These are phyloP conservation scores for Berkeleyomyces rouxiae DNA, from an alignment of 2,329 filamentous ascomycete genomes.

Conservation along the genomic window DNA sequence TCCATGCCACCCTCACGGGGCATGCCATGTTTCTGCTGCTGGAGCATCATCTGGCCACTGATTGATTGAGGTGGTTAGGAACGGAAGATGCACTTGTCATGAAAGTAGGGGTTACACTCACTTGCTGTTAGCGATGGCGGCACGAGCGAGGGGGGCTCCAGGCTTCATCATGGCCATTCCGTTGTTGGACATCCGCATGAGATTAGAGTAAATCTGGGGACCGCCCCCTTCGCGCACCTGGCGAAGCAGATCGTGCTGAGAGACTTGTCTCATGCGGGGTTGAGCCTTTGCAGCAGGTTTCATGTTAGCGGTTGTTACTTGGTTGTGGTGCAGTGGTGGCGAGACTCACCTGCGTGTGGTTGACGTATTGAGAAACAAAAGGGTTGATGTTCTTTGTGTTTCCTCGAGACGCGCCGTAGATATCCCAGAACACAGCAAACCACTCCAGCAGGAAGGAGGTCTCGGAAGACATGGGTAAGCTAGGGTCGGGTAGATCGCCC, in stretches of 20 bases:
- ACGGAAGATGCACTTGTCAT: background rate
- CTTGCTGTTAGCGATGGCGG: constrained; percentile 61
- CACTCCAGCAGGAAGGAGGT: constrained; percentile 89
- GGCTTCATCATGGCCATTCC: constrained; percentile 43
- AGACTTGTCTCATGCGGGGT: constrained; percentile 55
- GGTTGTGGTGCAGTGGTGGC: background rate
- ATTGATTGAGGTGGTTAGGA: background rate
- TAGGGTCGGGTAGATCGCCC: constrained; percentile 62
- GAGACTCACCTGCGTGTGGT: constrained; percentile 58
- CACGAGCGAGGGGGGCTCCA: constrained; percentile 47
- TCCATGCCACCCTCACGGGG: constrained; percentile 78
- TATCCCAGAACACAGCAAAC: constrained; percentile 97
- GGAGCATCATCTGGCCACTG: constrained; percentile 12
- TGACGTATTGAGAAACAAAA: constrained; percentile 58
- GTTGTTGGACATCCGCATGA: constrained; percentile 54
- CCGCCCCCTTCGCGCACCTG: constrained; percentile 46
- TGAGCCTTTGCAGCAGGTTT: constrained; percentile 34
- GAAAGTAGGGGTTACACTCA: background rate
- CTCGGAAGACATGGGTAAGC: constrained; percentile 44
- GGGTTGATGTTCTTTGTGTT: constrained; percentile 49
- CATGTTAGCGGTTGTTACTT: background rate
- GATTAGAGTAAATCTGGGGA: constrained; percentile 39
- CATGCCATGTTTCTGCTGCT: constrained; percentile 54
- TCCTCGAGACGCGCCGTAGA: constrained; percentile 55
- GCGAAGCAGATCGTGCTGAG: constrained; percentile 62